Conservation (phyloP, 139 green algal genomes). For the Gonium pectorale region DNA sequence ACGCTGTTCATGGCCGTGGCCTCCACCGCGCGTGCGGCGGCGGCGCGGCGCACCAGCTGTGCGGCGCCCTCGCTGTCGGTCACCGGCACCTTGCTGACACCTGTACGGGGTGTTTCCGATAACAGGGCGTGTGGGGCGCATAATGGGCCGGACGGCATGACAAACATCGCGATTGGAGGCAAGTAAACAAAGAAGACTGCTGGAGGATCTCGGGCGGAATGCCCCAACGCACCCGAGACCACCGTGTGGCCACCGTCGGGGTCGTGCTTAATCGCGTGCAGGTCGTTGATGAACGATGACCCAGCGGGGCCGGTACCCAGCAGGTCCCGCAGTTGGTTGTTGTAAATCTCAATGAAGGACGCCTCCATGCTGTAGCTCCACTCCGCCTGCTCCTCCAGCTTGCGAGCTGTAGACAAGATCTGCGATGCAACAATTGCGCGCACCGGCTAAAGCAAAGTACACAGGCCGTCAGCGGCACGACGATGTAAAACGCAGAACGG, state of each 20-base stretch:
- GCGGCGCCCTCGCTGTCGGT: constrained; percentile 73
- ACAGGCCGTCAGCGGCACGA: no score
- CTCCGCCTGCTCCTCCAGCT: constrained; percentile 74
- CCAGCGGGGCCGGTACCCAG: constrained; percentile 63
- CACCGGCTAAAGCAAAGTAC: no score
- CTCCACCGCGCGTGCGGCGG: constrained; percentile 76
- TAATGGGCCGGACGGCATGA: no score
- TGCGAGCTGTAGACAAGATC: constrained; percentile 76
- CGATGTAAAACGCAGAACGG: no score
- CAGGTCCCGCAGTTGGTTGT: constrained; percentile 79
- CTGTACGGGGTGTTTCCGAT: no score
- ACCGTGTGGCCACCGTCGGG: constrained; percentile 78
- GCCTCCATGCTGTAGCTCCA: constrained; percentile 92
- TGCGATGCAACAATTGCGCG: constrained; percentile 36
- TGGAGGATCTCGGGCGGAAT: no score
- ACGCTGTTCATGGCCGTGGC: constrained; percentile 94
- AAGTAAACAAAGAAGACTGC: background rate
- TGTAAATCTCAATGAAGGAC: constrained; percentile 87
- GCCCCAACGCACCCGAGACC: constrained; percentile 68
- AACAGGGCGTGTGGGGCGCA: background rate
- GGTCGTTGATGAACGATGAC: constrained; percentile 65
- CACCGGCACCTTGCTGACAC: constrained; percentile 68
- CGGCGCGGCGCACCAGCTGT: constrained; percentile 75
- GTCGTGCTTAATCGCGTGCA: constrained; percentile 90
- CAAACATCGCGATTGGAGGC: no score